Base-by-base conservation (phyloP, 805 yeast species). In the Lipomyces starkeyi region DNA sequence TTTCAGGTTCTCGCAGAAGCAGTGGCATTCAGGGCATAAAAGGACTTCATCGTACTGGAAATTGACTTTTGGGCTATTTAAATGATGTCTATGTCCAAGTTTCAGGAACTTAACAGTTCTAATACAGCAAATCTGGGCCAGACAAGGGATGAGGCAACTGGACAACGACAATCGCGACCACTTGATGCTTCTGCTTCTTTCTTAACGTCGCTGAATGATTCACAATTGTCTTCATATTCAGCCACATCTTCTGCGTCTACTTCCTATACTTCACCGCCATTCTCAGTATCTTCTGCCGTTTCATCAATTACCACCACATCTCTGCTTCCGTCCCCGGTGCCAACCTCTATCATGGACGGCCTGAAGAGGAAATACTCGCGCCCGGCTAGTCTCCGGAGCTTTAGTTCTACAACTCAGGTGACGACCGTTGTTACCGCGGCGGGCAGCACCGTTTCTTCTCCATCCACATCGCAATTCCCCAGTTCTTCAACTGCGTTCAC, bases 351-450 rank as follows among this genome's bases (percentile, higher is more conserved):
- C n/a, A 17, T 17, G 7, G 58, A 60, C 20, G 57, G 53, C 17
- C n/a, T 11, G 22, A 29, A 20, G 22, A 59, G 61, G 20, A 47
- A 27, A 5, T 65, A 62, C 43, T 68, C 71, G 14, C 66, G 71
- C 1, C 71, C 71, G 14, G 60, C 69, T 2, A 63, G 68, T 59
- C 61, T 68, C 32, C 65, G 71, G 37, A 68, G 71, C 58, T 63
- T 53, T 34, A 52, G 68, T 9, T 68, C 71, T 13, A 47, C 71
- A 8, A 68, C 69, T 2, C 71, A 68, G 61, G 54, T 43, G 57
- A 68, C 69, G 13, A 54, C 69, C 22, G 69, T 64, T 47, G 63
- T 68, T 37, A 67, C 65, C 9, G 71, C 71, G 4, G 61, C 69
- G n/a, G 66, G 69, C 20, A 58, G 69, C 53, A 49, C 71, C 1